Evolutionary conservation across 371 early-diverging fungal genomes (phyloP).

Genomic region (Thermomucor indicae-seudaticae): DNA sequence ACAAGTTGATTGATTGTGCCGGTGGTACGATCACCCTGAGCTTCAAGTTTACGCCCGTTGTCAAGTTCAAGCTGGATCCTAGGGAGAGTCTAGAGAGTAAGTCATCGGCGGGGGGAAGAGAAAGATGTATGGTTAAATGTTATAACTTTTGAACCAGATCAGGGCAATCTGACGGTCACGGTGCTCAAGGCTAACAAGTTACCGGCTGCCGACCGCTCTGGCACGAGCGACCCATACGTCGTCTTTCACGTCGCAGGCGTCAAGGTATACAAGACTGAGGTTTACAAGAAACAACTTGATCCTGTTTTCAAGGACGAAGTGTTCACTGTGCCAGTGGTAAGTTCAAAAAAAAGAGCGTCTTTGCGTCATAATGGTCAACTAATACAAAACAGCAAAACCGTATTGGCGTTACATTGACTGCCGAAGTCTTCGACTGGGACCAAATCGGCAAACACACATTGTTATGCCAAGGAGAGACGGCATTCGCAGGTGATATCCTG

Average conservation of each 20-base stretch:
- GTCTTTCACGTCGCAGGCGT: conserved; percentile 68
- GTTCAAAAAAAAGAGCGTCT: background rate
- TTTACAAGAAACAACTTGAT: conserved; percentile 74
- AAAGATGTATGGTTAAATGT: background rate
- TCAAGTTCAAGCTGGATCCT: conserved; percentile 41
- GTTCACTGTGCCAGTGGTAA: conserved; percentile 63
- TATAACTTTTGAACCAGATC: conserved; percentile 20
- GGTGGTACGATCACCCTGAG: conserved; percentile 31
- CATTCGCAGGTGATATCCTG: conserved; percentile 25
- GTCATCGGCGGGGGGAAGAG: no score
- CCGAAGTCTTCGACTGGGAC: conserved; percentile 82
- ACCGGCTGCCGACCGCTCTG: conserved; percentile 51
- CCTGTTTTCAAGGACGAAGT: conserved; percentile 79
- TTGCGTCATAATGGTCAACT: background rate
- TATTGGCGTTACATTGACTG: conserved; percentile 44
- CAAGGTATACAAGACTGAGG: conserved; percentile 77
- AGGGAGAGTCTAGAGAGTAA: conserved; percentile 43
- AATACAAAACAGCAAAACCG: conserved; percentile 28
- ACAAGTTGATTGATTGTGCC: conserved; percentile 26
- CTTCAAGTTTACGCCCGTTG: conserved; percentile 36
- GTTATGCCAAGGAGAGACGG: conserved; percentile 37
- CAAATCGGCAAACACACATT: conserved; percentile 62
- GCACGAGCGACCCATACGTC: conserved; percentile 84
- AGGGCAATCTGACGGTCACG: conserved; percentile 44
- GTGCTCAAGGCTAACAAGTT: conserved; percentile 40